phyloP scores from a whole-genome alignment of 352 stramenopile genomes.

The Vaucheria bursata region DNA sequence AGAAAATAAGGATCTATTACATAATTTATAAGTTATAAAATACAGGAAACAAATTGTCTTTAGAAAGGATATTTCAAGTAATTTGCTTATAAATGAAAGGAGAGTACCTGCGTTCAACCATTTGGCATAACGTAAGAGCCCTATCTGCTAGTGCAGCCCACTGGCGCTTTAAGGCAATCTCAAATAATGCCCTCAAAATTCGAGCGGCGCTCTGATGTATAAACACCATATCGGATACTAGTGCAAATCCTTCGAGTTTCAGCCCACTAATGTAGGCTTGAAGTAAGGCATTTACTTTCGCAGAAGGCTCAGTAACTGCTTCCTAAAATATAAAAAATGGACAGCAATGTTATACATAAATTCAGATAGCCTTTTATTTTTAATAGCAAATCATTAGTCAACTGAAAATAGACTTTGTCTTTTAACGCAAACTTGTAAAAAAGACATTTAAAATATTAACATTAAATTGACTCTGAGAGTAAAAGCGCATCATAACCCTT shows the following conservation, averaged over 20 bases:
- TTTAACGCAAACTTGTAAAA: too few species aligned
- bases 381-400: too few species aligned
- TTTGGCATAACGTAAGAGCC: slow-evolving; percentile 94
- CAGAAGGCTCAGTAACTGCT: slow-evolving; percentile 6
- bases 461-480: too few species aligned
- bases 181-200: slow-evolving; percentile 96
- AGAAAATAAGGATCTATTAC: too few species aligned
- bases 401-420: too few species aligned
- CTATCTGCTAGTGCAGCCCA: slow-evolving; percentile 89
- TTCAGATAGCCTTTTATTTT: too few species aligned
- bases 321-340: background rate
- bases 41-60: too few species aligned
- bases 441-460: too few species aligned
- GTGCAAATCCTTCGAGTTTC: slow-evolving; percentile 92
- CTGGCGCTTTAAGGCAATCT: slow-evolving; percentile 90
- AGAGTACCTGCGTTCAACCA: slow-evolving; percentile 93
- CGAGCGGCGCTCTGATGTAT: slow-evolving; percentile 95
- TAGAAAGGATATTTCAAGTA: too few species aligned
- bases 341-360: background rate
- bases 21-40: too few species aligned
- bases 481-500: too few species aligned
- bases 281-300: slow-evolving; percentile 97
- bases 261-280: slow-evolving; percentile 97
- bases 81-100: too few species aligned
- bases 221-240: slow-evolving; percentile 97